Evolutionary conservation across 179 eudicot genomes (phyloP), one percentile per base, ranked within the genome.

Genomic region (Gypsophila paniculata): DNA sequence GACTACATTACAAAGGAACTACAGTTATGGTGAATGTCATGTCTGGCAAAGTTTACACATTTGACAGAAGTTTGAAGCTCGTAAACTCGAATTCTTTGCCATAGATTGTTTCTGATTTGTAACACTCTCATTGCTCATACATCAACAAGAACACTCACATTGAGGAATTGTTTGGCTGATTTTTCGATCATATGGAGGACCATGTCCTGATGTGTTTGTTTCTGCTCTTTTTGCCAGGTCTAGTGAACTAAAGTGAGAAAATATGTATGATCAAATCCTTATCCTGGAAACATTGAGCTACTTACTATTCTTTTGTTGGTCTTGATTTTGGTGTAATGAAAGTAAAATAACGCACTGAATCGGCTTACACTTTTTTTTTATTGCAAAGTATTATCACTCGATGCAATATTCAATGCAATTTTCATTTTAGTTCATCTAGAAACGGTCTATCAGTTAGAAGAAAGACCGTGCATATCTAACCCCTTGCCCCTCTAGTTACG

Each of bases 41-140:
- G 44, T 46, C 86, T 29, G 87, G 86, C n/a, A 83, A 55, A 74
- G 85, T 84, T 32, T 78, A 92, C 85, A 87, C 89, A 17, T 88
- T 86, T 67, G 75, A 90, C 65, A 70, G 72, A 61, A 79, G 70
- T 69, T 68, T 93, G 73, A 78, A 82, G 65, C 86, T 88, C 70
- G 80, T 88, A 65, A 89, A 80, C 66, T 78, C 82, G 13, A 15
- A 61, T 63, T 73, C 81, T 42, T 76, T 79, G 34, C 61, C 48
- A 29, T 79, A 72, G 74, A 55, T 26, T 25, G 22, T 13, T n/a
- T 79, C 6, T 42, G 10, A 38, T n/a, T 23, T 23, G 55, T 11
- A 17, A 44, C 46, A 51, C 29, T 68, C 63, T 42, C 18, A 15
- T 48, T 14, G 61, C 23, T 23, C 71, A 59, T 62, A 17, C 22